Evolutionary conservation across 345 rosid genomes (phyloP).

Genomic region (Euphorbia peplus): DNA sequence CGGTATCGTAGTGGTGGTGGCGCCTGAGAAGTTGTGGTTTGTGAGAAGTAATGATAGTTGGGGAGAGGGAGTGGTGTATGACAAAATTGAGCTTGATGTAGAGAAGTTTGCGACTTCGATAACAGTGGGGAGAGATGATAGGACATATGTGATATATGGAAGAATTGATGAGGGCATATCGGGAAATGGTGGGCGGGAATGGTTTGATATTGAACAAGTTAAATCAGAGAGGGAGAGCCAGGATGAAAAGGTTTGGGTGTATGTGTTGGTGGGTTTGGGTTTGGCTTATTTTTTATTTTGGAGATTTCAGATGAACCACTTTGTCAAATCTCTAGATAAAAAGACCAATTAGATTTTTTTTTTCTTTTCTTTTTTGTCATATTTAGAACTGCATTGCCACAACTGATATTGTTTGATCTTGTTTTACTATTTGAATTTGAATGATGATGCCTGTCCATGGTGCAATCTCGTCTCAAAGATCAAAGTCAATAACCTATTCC

Average conservation of each 20-base stretch:
- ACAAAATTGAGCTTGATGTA: slow-evolving; percentile 55
- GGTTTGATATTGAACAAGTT: slow-evolving; percentile 53
- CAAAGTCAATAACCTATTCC: too few species aligned
- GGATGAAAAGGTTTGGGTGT: slow-evolving; percentile 67
- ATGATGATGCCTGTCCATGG: too few species aligned
- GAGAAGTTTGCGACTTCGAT: slow-evolving; percentile 63
- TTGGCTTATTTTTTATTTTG: slow-evolving; percentile 71
- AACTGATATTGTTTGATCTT: too few species aligned
- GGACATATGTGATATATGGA: slow-evolving; percentile 78
- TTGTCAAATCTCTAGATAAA: too few species aligned
- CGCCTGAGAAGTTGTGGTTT: slow-evolving; percentile 55
- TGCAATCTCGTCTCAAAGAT: too few species aligned
- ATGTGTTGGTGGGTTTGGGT: slow-evolving; percentile 63
- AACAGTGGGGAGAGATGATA: slow-evolving; percentile 47
- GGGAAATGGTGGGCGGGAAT: slow-evolving; percentile 38
- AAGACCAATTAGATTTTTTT: too few species aligned
- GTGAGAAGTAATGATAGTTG: slow-evolving; percentile 71
- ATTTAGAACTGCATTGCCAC: too few species aligned
- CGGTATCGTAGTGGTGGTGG: slow-evolving; percentile 63
- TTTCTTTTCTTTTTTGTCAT: too few species aligned
- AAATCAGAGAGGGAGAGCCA: slow-evolving; percentile 50
- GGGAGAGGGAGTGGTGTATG: slow-evolving; percentile 70
- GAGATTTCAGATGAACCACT: slow-evolving; percentile 57
- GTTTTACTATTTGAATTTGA: too few species aligned
- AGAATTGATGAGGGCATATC: slow-evolving; percentile 46